Conservation (phyloP, 805 yeast genomes). For the Metschnikowia matae region DNA sequence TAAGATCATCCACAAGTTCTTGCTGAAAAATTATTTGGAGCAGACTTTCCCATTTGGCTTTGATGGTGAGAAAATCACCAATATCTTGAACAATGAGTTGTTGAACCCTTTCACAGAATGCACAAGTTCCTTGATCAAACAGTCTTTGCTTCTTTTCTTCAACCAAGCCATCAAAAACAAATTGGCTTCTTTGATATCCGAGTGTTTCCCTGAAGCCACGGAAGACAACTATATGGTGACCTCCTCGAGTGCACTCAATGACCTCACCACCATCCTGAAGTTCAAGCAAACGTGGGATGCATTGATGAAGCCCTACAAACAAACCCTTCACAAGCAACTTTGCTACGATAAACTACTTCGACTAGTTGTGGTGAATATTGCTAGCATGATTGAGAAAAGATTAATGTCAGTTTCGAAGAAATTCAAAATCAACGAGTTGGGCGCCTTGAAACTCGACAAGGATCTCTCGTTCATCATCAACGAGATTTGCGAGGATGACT, state of each 20-base stretch:
- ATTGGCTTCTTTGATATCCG: conserved; percentile 40
- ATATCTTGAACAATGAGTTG: conserved; percentile 29
- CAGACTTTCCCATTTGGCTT: conserved; percentile 34
- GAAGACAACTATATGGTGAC: conserved; percentile 31
- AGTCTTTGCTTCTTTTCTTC: conserved; percentile 43
- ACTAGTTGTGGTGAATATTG: conserved; percentile 43
- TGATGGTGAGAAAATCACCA: conserved; percentile 30
- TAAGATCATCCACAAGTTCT: conserved; percentile 46
- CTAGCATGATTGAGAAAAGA: conserved; percentile 35
- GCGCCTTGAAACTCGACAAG: conserved; percentile 77
- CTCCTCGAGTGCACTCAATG: conserved; percentile 27
- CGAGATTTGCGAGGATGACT: conserved; percentile 67
- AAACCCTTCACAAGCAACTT: conserved; percentile 46
- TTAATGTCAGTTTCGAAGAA: conserved; percentile 62
- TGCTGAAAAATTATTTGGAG: conserved; percentile 21
- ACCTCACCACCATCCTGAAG: conserved; percentile 33
- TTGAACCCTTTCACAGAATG: conserved; percentile 24
- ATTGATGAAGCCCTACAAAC: conserved; percentile 61
- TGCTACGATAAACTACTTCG: conserved; percentile 49
- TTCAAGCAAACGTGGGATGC: conserved; percentile 65
- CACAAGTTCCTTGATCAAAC: conserved; percentile 33
- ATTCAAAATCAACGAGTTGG: conserved; percentile 65
- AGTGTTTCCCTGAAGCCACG: conserved; percentile 36
- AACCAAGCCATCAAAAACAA: conserved; percentile 46
- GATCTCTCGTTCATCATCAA: conserved; percentile 73